Evolutionary conservation across 2,329 filamentous ascomycete genomes (phyloP), one percentile per base, ranked within the genome.

Genomic region (Sclerotinia borealis): DNA sequence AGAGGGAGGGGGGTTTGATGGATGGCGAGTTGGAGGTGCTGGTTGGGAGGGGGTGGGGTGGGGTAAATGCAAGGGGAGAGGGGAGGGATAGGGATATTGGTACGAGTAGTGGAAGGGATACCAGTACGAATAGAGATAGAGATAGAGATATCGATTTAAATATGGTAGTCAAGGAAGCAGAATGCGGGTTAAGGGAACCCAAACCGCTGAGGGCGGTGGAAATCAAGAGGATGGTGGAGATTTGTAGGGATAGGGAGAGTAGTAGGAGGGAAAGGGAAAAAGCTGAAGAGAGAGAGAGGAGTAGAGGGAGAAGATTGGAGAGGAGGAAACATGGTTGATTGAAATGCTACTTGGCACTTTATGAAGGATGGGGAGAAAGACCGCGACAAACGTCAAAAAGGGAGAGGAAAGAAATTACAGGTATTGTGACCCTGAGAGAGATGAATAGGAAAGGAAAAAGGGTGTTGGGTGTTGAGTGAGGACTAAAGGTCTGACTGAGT

Each of bases 131-230:
- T 2, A 39, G 47, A 17, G 50, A 22, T 27, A 47, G 34, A 25
- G 64, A 64, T 15, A 63, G 63, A 7, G 34, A 37, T n/a, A n/a
- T n/a, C n/a, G 45, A 58, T 15, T 19, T 55, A 15, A 61, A 63
- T 27, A 71, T 72, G 69, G 63, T 73, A 7, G 61, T 73, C 1
- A 73, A 73, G 63, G 67, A 70, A 34, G 72, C 59, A 41, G 67
- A 73, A 36, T 74, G 72, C 65, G 66, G 66, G 17, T 58, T 74
- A 55, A 63, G 54, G 43, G 65, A 73, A 36, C 72, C 72, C 11
- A 73, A 71, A 58, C 72, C 72, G 10, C 48, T 72, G 36, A 63
- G 71, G 50, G 63, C 69, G 27, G 63, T 65, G 13, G 72, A 74
- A 51, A 70, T 72, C 65, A 71, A 68, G 62, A 68, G 72, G 29